Evolutionary conservation across 495 filamentous ascomycete species (phyloP).

Genomic region (Trichocladium uniseriatum): DNA sequence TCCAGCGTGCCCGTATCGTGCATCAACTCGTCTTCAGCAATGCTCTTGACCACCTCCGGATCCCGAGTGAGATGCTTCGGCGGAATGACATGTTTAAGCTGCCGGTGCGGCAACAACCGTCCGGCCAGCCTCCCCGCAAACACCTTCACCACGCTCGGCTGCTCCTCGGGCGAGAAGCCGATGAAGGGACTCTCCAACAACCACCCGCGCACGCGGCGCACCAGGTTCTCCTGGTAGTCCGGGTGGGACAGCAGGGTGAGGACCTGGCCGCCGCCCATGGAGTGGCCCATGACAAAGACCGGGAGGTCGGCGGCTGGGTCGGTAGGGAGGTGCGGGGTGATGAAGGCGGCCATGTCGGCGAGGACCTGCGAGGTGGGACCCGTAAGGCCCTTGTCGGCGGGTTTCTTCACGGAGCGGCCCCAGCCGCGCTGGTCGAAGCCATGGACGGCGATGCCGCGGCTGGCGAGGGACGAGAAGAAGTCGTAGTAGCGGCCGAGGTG

Average conservation of each 20-base stretch:
- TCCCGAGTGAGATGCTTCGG: constrained; percentile 54
- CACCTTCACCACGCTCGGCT: constrained; percentile 50
- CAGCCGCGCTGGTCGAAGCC: constrained; percentile 73
- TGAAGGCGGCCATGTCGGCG: constrained; percentile 65
- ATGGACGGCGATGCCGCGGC: constrained; percentile 61
- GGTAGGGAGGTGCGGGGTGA: constrained; percentile 36
- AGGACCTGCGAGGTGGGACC: constrained; percentile 64
- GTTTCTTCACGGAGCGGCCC: constrained; percentile 42
- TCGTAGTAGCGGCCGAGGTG: constrained; percentile 65
- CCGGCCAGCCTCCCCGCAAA: constrained; percentile 54
- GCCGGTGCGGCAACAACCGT: constrained; percentile 50
- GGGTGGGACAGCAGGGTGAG: constrained; percentile 40
- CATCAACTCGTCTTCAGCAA: constrained; percentile 53
- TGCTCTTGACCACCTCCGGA: constrained; percentile 43
- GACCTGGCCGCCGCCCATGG: constrained; percentile 65
- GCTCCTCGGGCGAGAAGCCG: constrained; percentile 50
- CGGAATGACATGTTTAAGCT: constrained; percentile 50
- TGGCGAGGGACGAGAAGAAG: constrained; percentile 59
- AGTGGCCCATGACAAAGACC: constrained; percentile 81
- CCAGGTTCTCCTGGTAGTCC: constrained; percentile 33
- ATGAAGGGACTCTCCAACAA: constrained; percentile 63
- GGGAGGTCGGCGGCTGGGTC: constrained; percentile 33
- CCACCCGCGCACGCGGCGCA: constrained; percentile 50
- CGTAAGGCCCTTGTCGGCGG: constrained; percentile 52
- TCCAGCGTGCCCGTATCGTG: constrained; percentile 75